Base-by-base conservation (phyloP, 176 grass and related monocot species). In the Puya raimondii region DNA sequence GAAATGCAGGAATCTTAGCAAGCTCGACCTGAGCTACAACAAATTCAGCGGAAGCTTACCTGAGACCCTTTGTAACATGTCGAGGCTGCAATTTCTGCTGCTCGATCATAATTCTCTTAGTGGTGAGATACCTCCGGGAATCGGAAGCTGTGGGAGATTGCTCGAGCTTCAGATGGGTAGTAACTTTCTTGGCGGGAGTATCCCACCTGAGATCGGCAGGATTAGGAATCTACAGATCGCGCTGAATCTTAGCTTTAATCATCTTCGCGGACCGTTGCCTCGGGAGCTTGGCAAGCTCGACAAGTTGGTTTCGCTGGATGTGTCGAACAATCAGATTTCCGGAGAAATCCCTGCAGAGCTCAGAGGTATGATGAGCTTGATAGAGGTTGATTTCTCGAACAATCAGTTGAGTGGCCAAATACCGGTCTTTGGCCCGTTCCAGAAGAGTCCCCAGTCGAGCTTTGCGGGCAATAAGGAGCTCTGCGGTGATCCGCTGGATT, bases 321-420 rank as follows among this genome's bases (percentile, higher is more conserved):
- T 97, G 42, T 97, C 89, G 2, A 87, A 79, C 87, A 97, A 97
- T 73, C 81, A 83, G 54, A 83, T 97, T 69, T 92, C 93, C 20
- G 86, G 88, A 2, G 71, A 82, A 68, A 90, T 97, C 71, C 89
- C 93, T 14, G 64, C 51, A 22, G 93, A 92, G 16, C 81, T 97
- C 79, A 90, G 71, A 85, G 93, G 93, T 64, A 92, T 97, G 93
- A 69, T 97, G 72, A 97, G 93, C 73, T 90, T 97, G 65, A 97
- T 97, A 25, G 89, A 92, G 72, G 84, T 97, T 54, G 92, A 97
- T 72, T 79, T 97, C 65, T 97, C 93, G 53, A 90, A 97, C 80
- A 97, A 97, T 74, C 54, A 47, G 49, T 80, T 97, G 5, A 83
- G 51, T 0, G 93, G 93, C 0, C 47, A 71, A 59, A 97, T 97